Evolutionary conservation across 805 yeast genomes (phyloP), one percentile per base, ranked within the genome.

Genomic region (Isabelozyma rhagii): DNA sequence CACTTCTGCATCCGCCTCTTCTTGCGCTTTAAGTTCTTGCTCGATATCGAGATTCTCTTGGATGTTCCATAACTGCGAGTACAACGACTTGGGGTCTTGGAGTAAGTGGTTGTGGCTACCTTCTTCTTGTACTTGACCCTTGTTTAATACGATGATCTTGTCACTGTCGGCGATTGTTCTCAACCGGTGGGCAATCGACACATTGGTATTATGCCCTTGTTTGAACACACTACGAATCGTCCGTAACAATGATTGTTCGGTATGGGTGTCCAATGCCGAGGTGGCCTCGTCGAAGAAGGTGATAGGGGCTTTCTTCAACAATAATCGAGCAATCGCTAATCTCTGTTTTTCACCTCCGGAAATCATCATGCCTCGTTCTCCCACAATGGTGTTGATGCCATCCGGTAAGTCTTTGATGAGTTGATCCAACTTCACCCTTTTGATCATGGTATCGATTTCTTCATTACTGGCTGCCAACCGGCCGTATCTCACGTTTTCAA

Each of bases 301-400:
- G 45, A 94, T 89, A 27, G 94, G 93, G 0, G 97, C 83, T 54
- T 82, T 78, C 67, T 94, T 94, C 57, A 94, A 70, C 42, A 94
- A 67, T n/a, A 94, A 81, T 55, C 99, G 78, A 0, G 97, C 94
- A 55, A 94, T 90, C 0, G 99, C 98, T 41, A 94, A 74, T 54
- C 99, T 75, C 69, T 94, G 99, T 65, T 94, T 92, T 66, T 94
- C 99, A 52, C 99, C 99, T n/a, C 99, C 99, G 25, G 97, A 90
- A 44, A 94, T 92, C 99, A 94, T 94, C 79, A 94, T 79, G n/a
- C 99, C 99, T 62, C 96, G 76, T 67, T 94, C 99, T 45, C 99
- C 99, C 14, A 94, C 99, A 50, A 89, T 75, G 0, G 98, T 94
- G 28, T 86, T 74, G 40, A 80, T 73, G 1, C 97, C 97, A 11